These are phyloP conservation scores for Seiridium cupressi DNA, from an alignment of 2,329 filamentous ascomycete species.

Conservation along the genomic window DNA sequence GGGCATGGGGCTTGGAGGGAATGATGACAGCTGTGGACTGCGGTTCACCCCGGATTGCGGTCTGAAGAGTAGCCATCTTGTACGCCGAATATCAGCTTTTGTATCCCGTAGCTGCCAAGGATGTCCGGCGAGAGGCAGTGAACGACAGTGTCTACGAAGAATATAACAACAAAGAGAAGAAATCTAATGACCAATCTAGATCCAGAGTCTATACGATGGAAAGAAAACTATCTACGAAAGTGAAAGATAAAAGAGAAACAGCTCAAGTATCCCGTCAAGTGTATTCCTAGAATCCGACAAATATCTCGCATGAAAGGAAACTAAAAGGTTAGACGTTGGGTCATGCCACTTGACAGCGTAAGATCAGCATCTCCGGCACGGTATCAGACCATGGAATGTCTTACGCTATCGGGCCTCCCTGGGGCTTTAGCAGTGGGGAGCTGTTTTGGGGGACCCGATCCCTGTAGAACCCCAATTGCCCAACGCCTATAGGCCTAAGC, in stretches of 20 bases:
- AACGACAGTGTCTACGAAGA: neutral
- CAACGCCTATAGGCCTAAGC: neutral
- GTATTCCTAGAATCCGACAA: neutral
- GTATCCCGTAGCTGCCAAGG: neutral
- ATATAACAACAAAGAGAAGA: neutral
- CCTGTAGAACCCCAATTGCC: neutral
- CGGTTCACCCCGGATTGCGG: slow-evolving; percentile 45
- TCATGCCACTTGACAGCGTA: neutral
- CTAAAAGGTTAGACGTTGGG: neutral
- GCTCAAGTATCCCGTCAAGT: neutral
- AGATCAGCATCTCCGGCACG: slow-evolving; percentile 1
- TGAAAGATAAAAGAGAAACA: slow-evolving; percentile 7
- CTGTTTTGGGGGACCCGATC: neutral
- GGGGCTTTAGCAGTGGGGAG: neutral
- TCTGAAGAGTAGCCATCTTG: slow-evolving; percentile 43
- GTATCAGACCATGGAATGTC: neutral
- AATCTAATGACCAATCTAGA: neutral
- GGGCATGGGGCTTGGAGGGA: slow-evolving; percentile 59
- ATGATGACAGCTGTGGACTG: slow-evolving; percentile 66
- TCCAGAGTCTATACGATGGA: neutral
- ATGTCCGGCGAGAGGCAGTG: neutral
- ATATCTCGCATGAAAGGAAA: neutral
- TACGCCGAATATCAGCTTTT: neutral
- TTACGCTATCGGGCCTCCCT: neutral
- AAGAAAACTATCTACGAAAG: neutral